These are phyloP conservation scores for Phaeosphaeriaceae sp. DNA, from an alignment of 2,329 filamentous ascomycete species.

Conservation along the genomic window DNA sequence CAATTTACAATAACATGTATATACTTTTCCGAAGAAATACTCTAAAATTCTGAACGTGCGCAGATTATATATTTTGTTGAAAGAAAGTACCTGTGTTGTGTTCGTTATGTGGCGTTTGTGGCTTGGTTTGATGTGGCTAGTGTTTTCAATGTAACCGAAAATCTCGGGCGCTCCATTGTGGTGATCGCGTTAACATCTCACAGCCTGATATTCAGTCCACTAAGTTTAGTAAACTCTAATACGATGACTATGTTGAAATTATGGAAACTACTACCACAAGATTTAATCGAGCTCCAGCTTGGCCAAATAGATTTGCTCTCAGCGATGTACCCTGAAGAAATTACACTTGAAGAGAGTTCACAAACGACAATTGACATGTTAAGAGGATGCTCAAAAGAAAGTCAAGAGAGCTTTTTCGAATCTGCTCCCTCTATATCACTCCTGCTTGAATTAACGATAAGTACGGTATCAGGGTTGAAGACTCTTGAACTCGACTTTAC, in stretches of 20 bases:
- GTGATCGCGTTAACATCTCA: not conserved
- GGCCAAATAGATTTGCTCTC: slow-evolving; percentile 36
- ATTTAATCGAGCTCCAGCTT: slow-evolving; percentile 35
- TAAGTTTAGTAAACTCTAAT: not conserved
- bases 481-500: slow-evolving; percentile 26
- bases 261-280: slow-evolving; percentile 28
- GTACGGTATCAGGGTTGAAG: not conserved
- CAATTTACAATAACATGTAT: too few relatives aligned
- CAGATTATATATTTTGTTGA: too few relatives aligned
- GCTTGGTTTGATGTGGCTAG: slow-evolving; percentile 5
- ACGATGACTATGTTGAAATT: not conserved
- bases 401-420: not conserved
- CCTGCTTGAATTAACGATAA: slow-evolving; percentile 11
- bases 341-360: slow-evolving; percentile 15
- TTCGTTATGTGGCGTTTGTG: not conserved
- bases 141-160: slow-evolving; percentile 4
- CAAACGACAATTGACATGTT: slow-evolving; percentile 16
- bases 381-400: slow-evolving; percentile 5
- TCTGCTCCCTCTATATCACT: slow-evolving; percentile 18
- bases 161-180: slow-evolving; percentile 8
- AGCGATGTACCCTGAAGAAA: slow-evolving; percentile 38
- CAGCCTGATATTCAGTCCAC: not conserved
- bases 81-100: too few relatives aligned
- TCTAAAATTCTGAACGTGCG: too few relatives aligned
- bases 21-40: too few relatives aligned